phyloP scores from a whole-genome alignment of 768 basidiomycete genomes.

The Boletus speciosus region DNA sequence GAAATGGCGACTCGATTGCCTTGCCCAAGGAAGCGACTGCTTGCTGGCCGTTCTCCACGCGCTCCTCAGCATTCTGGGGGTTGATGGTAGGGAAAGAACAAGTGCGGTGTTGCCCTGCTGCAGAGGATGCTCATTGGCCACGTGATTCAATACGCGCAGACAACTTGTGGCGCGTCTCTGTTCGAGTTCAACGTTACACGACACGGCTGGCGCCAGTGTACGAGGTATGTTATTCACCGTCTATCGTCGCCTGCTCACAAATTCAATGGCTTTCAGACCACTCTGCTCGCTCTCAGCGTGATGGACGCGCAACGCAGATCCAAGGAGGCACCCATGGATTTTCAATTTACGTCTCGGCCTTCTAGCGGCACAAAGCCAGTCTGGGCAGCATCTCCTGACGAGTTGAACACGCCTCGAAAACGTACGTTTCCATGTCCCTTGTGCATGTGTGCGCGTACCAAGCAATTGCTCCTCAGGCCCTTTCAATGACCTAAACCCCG shows the following conservation, averaged over 20 bases:
- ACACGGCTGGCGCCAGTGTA: constrained; percentile 4
- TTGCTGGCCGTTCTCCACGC: constrained; percentile 24
- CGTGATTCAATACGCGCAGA: constrained; percentile 22
- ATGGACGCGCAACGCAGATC: constrained; percentile 43
- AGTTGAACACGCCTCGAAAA: constrained; percentile 60
- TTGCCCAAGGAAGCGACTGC: constrained; percentile 10
- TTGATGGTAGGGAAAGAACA: constrained; percentile 1
- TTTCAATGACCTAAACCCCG: constrained; percentile 41
- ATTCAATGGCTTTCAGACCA: background rate
- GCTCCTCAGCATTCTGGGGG: constrained; percentile 26
- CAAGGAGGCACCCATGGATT: constrained; percentile 87
- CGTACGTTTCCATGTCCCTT: constrained; percentile 48
- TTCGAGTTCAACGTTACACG: constrained; percentile 3
- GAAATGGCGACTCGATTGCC: constrained; percentile 40
- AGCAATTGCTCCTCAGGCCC: constrained; percentile 39
- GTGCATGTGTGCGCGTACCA: constrained; percentile 9
- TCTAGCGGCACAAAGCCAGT: constrained; percentile 48
- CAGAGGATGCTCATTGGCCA: constrained; percentile 13
- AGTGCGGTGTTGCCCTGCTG: background rate
- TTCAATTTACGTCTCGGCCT: constrained; percentile 73
- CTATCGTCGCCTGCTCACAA: background rate
- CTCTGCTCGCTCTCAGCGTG: background rate
- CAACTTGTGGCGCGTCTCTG: constrained; percentile 16
- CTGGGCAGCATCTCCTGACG: constrained; percentile 49
- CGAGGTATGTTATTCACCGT: constrained; percentile 10